Conservation (phyloP, 306 rosid genomes). For the Prosopis cineraria region DNA sequence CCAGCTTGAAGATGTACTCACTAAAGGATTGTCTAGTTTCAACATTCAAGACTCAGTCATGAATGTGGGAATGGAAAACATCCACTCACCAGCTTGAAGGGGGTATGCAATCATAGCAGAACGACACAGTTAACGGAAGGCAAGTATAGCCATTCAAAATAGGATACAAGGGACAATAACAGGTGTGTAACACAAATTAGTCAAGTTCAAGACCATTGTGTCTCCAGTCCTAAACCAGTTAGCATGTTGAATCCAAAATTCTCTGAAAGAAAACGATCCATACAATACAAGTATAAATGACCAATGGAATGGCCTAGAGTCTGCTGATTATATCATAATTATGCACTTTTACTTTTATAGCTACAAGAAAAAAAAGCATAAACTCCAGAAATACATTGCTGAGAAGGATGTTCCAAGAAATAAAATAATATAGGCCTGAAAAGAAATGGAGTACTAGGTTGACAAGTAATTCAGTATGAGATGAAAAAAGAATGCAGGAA, state of each 20-base stretch:
- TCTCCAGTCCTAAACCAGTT: neutral
- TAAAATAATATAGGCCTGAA: no score
- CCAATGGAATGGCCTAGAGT: neutral
- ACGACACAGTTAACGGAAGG: neutral
- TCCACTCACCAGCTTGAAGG: no score
- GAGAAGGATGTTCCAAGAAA: neutral
- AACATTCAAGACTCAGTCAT: no score
- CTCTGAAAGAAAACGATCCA: neutral
- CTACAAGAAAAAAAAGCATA: neutral
- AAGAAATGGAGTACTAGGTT: neutral
- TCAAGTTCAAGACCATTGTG: neutral
- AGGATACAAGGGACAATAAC: neutral
- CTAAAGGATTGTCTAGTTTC: no score
- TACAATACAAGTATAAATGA: neutral
- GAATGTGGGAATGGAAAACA: no score
- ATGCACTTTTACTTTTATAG: neutral
- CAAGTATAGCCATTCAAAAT: neutral
- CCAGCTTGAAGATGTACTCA: no score
- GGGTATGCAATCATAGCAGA: neutral
- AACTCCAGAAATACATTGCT: slow-evolving; percentile 11
- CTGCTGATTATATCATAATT: neutral
- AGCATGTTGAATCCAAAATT: neutral
- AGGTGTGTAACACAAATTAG: neutral
- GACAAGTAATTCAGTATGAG: neutral
- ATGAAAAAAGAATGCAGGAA: no score